Base-by-base conservation (phyloP, 129 eudicot genomes). In the Logfia minima region DNA sequence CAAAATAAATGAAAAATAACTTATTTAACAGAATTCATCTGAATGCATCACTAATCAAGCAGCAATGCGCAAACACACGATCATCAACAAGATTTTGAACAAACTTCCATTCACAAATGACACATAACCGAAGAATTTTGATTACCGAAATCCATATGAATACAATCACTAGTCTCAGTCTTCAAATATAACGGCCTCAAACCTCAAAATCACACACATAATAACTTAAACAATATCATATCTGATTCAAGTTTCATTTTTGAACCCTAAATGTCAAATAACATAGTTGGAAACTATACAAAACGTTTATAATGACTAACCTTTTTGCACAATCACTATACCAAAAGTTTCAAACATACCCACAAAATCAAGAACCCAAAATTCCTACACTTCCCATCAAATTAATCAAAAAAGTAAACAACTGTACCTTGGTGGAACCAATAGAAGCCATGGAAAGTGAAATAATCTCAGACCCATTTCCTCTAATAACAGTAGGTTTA, bases 391-490 rank as follows among this genome's bases (percentile, higher is more conserved):
- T 77, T 66, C 26, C 53, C 22, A 68, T 76, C 31, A 19, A 14
- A 8, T 29, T 21, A 29, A 68, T 37, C 41, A 37, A 35, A 59
- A 1, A 37, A 43, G 1, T 0, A 5, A 48, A 41, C 21, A 28
- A 11, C 29, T 2, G 17, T 85, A 91, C 98, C 97, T 91, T 94
- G 21, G 82, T 81, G 19, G 82, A 70, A 5, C 92, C 93, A 13
- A 76, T 72, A 16, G 93, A 87, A 71, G 87, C 93, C 66, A 66
- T 84, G 55, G 72, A 83, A 80, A 94, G 93, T 26, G 93, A 81
- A 62, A 94, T 68, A 85, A 94, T 94, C 77, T 91, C 97, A 28
- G 98, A 94, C 76, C 86, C 99, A 80, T 94, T 94, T 14, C 99
- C 99, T 55, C 97, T 66, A 81, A 91, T 82, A 52, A 94, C 96